phyloP scores from a whole-genome alignment of 2,329 filamentous ascomycete genomes.

The Diatrype stigma region DNA sequence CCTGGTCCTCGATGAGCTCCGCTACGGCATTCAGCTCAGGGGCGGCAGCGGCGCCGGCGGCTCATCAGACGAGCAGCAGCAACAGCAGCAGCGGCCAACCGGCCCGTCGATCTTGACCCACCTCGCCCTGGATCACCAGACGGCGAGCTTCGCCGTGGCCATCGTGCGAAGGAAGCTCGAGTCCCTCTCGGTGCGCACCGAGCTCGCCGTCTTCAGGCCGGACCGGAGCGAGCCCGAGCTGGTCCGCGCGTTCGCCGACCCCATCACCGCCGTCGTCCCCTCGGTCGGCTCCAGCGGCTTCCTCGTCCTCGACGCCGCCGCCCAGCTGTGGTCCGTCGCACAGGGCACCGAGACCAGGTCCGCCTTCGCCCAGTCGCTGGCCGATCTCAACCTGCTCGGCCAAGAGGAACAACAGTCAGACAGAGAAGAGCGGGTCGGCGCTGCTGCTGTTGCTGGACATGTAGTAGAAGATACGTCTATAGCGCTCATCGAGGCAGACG shows the following conservation, averaged over 20 bases:
- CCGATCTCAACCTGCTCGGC: no score
- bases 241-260: constrained; percentile 50
- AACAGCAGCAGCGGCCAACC: constrained; percentile 24
- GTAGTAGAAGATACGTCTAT: no score
- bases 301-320: constrained; percentile 69
- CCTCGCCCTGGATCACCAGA: constrained; percentile 65
- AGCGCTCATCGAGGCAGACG: no score
- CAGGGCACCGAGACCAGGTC: constrained; percentile 55
- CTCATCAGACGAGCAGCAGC: neutral
- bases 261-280: constrained; percentile 65
- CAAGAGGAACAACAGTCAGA: no score
- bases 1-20: constrained; percentile 71
- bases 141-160: constrained; percentile 63
- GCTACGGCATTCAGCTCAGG: constrained; percentile 63
- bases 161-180: constrained; percentile 32
- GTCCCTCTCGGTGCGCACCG: constrained; percentile 41
- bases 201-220: constrained; percentile 64
- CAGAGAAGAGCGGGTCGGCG: constrained; percentile 13
- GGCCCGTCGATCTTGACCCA: constrained; percentile 47
- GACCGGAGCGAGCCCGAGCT: constrained; percentile 56
- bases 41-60: constrained; percentile 21
- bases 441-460: constrained; percentile 18
- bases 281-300: constrained; percentile 65
- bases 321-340: constrained; percentile 62
- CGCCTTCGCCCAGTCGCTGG: constrained; percentile 50